phyloP scores from a whole-genome alignment of 345 rosid species.

The Garcia nutans region DNA sequence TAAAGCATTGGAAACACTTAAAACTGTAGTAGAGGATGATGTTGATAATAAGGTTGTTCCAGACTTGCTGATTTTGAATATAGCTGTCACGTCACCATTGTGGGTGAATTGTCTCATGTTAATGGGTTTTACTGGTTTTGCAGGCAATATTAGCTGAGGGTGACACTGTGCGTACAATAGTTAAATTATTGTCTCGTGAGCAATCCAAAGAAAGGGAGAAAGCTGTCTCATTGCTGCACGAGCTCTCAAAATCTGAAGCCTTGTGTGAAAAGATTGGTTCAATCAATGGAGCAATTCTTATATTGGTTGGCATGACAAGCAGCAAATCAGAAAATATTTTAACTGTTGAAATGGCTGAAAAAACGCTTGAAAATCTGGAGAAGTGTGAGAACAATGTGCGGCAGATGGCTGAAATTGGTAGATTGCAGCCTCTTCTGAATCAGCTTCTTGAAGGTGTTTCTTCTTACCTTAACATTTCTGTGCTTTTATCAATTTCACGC shows the following conservation, averaged over 20 bases:
- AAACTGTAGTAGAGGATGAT: slow-evolving; percentile 70
- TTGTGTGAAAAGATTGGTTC: slow-evolving; percentile 93
- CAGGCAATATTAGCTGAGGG: slow-evolving; percentile 88
- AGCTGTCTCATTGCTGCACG: slow-evolving; percentile 81
- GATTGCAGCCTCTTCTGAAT: slow-evolving; percentile 77
- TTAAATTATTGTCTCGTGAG: slow-evolving; percentile 76
- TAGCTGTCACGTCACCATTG: not conserved
- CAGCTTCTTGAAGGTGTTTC: slow-evolving; percentile 75
- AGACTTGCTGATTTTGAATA: slow-evolving; percentile 21
- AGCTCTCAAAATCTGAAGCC: slow-evolving; percentile 79
- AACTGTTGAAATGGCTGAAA: slow-evolving; percentile 85
- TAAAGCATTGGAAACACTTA: slow-evolving; percentile 74
- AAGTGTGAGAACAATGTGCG: slow-evolving; percentile 74
- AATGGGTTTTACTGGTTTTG: slow-evolving; percentile 23
- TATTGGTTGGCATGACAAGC: slow-evolving; percentile 85
- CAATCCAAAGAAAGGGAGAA: slow-evolving; percentile 75
- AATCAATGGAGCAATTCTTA: slow-evolving; percentile 79
- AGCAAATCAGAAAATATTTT: slow-evolving; percentile 79
- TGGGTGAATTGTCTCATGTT: slow-evolving; percentile 20
- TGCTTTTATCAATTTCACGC: slow-evolving; percentile 16
- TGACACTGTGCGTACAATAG: slow-evolving; percentile 84
- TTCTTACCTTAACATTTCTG: slow-evolving; percentile 8
- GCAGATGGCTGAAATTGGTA: slow-evolving; percentile 88
- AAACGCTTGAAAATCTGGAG: slow-evolving; percentile 75
- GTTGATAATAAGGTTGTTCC: slow-evolving; percentile 71